A percentile compares a stretch with the other conserved stretches of the same genome.
Conservation (phyloP, 2,329 filamentous ascomycete species). For the Penicillium sp. region DNA sequence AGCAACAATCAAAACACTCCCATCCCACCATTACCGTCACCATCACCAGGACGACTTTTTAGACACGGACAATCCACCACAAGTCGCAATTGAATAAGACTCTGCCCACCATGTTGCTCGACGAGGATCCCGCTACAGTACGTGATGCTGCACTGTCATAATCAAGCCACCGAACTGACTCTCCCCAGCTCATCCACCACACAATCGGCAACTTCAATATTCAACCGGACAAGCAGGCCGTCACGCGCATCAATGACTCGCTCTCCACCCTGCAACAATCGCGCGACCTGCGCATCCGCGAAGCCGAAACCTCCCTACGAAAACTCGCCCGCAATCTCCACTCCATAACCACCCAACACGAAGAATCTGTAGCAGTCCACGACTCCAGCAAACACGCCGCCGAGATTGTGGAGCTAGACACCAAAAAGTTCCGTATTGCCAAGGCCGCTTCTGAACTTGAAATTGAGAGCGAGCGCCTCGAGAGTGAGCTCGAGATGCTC, state of each 20-base stretch:
- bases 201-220: constrained; percentile 97
- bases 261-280: constrained; percentile 81
- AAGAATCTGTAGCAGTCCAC: constrained; percentile 72
- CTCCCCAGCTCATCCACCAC: constrained; percentile 76
- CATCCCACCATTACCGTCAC: constrained; percentile 15
- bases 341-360: constrained; percentile 73
- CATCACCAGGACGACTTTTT: not conserved
- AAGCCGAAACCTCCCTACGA: constrained; percentile 67
- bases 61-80: not conserved
- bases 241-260: constrained; percentile 81
- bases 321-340: constrained; percentile 75
- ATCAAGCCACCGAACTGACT: not conserved
- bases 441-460: constrained; percentile 87
- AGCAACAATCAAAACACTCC: constrained; percentile 35
- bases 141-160: constrained; percentile 25
- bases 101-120: constrained; percentile 75
- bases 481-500: constrained; percentile 74
- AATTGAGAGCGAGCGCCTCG: constrained; percentile 91
- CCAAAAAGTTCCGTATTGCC: constrained; percentile 91
- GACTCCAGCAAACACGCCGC: constrained; percentile 78
- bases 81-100: not conserved
- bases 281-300: constrained; percentile 73
- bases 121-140: constrained; percentile 88
- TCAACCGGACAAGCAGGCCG: constrained; percentile 77
- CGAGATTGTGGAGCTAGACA: constrained; percentile 84